Base-by-base conservation (phyloP, 345 rosid genomes). In the Hypericum perforatum region DNA sequence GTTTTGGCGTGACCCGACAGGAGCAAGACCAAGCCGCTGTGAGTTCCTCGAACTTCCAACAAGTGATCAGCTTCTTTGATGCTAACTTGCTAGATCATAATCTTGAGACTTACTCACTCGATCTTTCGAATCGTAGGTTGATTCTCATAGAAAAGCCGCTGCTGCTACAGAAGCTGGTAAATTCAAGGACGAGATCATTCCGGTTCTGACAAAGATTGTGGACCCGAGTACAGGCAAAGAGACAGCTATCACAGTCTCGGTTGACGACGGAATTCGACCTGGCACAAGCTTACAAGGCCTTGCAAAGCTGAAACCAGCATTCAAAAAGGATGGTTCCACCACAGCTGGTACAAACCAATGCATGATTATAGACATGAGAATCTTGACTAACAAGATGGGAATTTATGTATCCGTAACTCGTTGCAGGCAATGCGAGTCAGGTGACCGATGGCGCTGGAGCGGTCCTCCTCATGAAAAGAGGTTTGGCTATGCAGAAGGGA, bases 391-490 rank as follows among this genome's bases (percentile, higher is more conserved):
- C 32, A 22, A 22, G 4, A 1, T 22, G 32, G 32, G 32, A 22
- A 22, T 22, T 22, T 22, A 22, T 4, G 32, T 22, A 22, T 22
- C 32, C 2, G 32, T 22, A 22, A 22, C 32, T 55, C 32, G 38
- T 48, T 38, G 45, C 52, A 85, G 98, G 98, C 36, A 92, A 85
- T 74, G 75, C 98, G 65, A 92, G 98, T 74, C 98, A 92, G 72
- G 76, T 87, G 56, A 92, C 94, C 65, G 98, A 92, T 71, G 98
- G 96, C 37, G 98, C 96, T 22, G 98, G 80, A 65, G 98, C 96
- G 0, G 98, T 92, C 64, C 80, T 92, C 44, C 80, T 92, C 47
- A 83, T 85, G 89, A 92, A 88, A 79, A 82, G 96, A 70, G 81
- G 86, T 54, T 16, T 79, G 42, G 98, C 98, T 37, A 1, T 74